Base-by-base conservation (phyloP, 2,329 filamentous ascomycete genomes). In the Cryoendolithus antarcticus region DNA sequence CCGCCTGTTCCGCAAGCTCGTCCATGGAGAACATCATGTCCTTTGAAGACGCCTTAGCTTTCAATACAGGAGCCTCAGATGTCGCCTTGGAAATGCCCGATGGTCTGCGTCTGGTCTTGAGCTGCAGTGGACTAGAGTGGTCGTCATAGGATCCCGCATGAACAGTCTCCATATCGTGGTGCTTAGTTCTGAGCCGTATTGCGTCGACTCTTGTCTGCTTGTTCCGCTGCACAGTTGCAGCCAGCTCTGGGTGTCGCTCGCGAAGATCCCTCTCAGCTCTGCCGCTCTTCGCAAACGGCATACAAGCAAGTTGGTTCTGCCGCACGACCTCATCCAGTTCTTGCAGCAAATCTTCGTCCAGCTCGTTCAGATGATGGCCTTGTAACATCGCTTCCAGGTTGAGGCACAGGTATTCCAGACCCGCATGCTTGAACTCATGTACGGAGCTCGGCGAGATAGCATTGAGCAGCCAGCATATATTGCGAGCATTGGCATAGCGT, bases 21-120 rank as follows among this genome's bases (percentile, higher is more conserved):
- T 94, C 89, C 86, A 95, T 95, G 48, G 85, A 77, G 55, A 95
- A 95, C 59, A 94, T 93, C 39, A 95, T 70, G 49, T 95, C 88
- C 30, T 70, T 71, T 1, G 71, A 66, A 0, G 82, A 88, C 12
- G 70, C 71, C 51, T 77, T 86, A 1, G 80, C 70, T 39, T 75
- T 78, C 33, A 91, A 65, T 11, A 64, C 68, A 1, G 86, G 85
- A 40, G 77, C 84, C 73, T 73, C 37, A 62, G 63, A 39, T 9
- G 53, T 48, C 1, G 70, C 0, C 48, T 49, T 45, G 60, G 36
- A 31, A 4, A 39, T 63, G 42, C 58, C 66, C 2, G 65, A 62
- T 4, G 60, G 56, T 21, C 54, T 58, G 31, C 63, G 55, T 27
- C 60, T 57, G 30, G 54, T 48, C 39, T 67, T 71, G 7, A 61